These are phyloP conservation scores for Aegilops tauschii DNA, from an alignment of 176 grass and related monocot species.

Conservation along the genomic window DNA sequence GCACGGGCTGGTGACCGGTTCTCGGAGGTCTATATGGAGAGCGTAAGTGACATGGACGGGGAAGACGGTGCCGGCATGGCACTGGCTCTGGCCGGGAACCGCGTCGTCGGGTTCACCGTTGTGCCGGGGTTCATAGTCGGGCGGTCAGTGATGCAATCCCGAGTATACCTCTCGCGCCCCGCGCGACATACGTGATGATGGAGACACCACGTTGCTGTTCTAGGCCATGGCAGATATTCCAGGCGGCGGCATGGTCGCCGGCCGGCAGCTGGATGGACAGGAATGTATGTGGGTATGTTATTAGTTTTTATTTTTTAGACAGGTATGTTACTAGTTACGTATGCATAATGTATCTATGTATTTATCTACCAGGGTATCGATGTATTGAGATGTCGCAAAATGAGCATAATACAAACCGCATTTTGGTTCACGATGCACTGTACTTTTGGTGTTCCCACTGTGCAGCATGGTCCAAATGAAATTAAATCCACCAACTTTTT, in stretches of 20 bases:
- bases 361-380: neutral
- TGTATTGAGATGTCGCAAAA: slow-evolving; percentile 7
- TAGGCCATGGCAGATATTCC: neutral
- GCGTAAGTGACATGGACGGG: slow-evolving; percentile 34
- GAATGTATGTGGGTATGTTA: neutral
- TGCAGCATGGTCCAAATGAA: slow-evolving; percentile 12
- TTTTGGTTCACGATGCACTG: neutral
- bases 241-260: neutral
- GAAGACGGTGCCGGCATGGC: neutral
- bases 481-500: neutral
- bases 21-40: slow-evolving; percentile 96
- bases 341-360: slow-evolving; percentile 14
- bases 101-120: slow-evolving; percentile 73
- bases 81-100: neutral
- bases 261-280: neutral
- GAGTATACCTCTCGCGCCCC: slow-evolving; percentile 53
- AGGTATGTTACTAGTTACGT: neutral
- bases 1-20: slow-evolving; percentile 47
- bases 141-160: slow-evolving; percentile 66
- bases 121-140: slow-evolving; percentile 81
- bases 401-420: neutral
- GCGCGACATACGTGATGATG: slow-evolving; percentile 1
- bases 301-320: neutral
- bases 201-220: neutral
- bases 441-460: neutral